Percentiles rank a stretch among this genome's conserved stretches.
Evolutionary conservation across 129 eudicot species (phyloP).

Genomic region (Artemisia tridentata): DNA sequence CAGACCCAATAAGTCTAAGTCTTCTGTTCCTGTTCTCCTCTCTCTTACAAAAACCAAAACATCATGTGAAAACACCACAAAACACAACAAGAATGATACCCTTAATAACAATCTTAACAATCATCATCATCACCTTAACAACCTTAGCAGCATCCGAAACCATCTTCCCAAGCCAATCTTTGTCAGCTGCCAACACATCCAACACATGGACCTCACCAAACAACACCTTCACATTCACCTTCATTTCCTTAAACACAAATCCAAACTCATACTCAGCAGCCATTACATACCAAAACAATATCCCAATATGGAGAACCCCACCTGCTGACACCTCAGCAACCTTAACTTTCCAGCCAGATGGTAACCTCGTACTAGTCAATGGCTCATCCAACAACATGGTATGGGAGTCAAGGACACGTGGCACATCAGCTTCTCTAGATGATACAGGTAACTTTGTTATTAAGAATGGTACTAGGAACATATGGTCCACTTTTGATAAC

Average conservation of each 20-base stretch:
- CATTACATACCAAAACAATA: constrained; percentile 43
- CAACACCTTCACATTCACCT: constrained; percentile 50
- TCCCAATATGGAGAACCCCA: constrained; percentile 60
- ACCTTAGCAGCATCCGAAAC: constrained; percentile 29
- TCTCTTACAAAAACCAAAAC: too few species aligned
- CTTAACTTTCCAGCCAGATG: constrained; percentile 45
- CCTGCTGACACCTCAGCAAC: constrained; percentile 44
- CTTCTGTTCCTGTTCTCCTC: too few species aligned
- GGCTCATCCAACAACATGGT: constrained; percentile 41
- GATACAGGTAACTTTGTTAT: constrained; percentile 65
- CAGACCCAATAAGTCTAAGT: too few species aligned
- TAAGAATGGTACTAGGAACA: constrained; percentile 28
- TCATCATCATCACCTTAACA: neutral
- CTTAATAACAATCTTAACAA: too few species aligned
- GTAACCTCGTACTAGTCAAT: constrained; percentile 59
- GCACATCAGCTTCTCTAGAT: constrained; percentile 46
- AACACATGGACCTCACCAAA: constrained; percentile 62
- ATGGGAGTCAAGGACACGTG: constrained; percentile 71
- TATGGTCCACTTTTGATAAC: constrained; percentile 66
- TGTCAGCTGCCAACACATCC: constrained; percentile 53
- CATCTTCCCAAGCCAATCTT: constrained; percentile 42
- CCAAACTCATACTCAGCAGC: constrained; percentile 39
- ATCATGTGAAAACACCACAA: too few species aligned
- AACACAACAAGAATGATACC: too few species aligned
- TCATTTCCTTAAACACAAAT: constrained; percentile 39